Percentiles rank a stretch among this genome's conserved stretches.
phyloP scores from a whole-genome alignment of 257 asterid species.

The Solanum tarapatanum region DNA sequence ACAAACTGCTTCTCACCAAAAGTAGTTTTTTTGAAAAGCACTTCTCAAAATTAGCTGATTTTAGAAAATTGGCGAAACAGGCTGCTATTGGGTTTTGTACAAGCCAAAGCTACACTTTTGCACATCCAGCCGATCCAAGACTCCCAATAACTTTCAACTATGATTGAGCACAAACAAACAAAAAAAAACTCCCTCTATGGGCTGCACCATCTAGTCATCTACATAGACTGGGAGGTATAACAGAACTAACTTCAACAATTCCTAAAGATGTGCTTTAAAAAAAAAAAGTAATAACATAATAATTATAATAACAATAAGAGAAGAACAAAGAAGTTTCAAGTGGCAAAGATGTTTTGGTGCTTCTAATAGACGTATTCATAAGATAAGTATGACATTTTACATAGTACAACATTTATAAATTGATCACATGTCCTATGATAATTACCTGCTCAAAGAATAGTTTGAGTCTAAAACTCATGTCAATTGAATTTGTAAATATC shows the following conservation, averaged over 20 bases:
- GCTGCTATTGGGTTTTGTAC: background rate
- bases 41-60: background rate
- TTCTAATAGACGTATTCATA: background rate
- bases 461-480: slow-evolving; percentile 80
- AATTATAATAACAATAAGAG: background rate
- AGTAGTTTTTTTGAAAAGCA: background rate
- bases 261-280: background rate
- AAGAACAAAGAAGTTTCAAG: background rate
- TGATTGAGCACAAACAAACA: background rate
- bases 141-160: background rate
- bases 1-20: background rate
- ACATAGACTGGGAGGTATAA: background rate
- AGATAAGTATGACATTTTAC: background rate
- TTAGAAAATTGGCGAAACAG: background rate
- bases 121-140: background rate
- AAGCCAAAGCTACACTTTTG: background rate
- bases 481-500: slow-evolving; percentile 80
- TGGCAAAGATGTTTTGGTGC: background rate
- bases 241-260: background rate
- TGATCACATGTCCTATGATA: background rate
- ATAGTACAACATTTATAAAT: background rate
- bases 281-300: background rate
- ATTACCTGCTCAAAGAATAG: slow-evolving; percentile 82
- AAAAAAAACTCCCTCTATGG: background rate
- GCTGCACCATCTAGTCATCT: background rate